A percentile compares a stretch with the other conserved stretches of the same genome.
phyloP scores from a whole-genome alignment of 495 filamentous ascomycete species.

The Penicillium paradoxum region DNA sequence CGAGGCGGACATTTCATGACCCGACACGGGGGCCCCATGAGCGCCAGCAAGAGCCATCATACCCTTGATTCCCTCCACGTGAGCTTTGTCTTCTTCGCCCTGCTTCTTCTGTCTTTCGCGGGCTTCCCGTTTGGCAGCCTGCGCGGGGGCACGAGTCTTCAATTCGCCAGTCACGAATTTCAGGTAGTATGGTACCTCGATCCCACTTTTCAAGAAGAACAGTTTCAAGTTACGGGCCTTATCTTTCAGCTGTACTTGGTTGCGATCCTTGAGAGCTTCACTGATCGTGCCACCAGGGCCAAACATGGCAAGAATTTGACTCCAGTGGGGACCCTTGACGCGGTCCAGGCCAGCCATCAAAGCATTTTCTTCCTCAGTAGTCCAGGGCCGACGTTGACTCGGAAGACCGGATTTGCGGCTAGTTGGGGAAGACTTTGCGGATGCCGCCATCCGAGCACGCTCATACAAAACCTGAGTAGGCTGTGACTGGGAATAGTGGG shows the following conservation, averaged over 20 bases:
- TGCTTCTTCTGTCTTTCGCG: conserved; percentile 64
- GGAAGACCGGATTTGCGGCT: conserved; percentile 70
- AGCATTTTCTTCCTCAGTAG: conserved; percentile 83
- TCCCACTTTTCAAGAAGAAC: conserved; percentile 89
- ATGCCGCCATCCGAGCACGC: conserved; percentile 73
- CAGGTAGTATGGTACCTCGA: conserved; percentile 88
- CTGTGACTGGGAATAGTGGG: conserved; percentile 63
- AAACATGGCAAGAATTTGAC: conserved; percentile 86
- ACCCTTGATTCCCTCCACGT: conserved; percentile 65
- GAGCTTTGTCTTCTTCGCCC: conserved; percentile 65
- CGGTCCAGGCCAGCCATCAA: conserved; percentile 88
- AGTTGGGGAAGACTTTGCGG: conserved; percentile 70
- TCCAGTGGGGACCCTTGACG: conserved; percentile 94
- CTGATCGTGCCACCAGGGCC: conserved; percentile 77
- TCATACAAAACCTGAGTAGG: conserved; percentile 78
- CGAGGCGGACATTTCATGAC: conserved; percentile 46
- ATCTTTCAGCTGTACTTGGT: conserved; percentile 93
- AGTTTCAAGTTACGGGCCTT: conserved; percentile 93
- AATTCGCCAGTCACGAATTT: conserved; percentile 90
- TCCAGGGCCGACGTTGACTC: conserved; percentile 86
- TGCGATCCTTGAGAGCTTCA: conserved; percentile 84
- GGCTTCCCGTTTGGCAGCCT: conserved; percentile 76
- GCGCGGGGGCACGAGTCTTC: conserved; percentile 81
- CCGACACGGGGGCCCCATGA: conserved; percentile 33
- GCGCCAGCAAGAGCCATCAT: conserved; percentile 58